Base-by-base conservation (phyloP, 164 flowering plant genomes). In the Liriodendron chinense region DNA sequence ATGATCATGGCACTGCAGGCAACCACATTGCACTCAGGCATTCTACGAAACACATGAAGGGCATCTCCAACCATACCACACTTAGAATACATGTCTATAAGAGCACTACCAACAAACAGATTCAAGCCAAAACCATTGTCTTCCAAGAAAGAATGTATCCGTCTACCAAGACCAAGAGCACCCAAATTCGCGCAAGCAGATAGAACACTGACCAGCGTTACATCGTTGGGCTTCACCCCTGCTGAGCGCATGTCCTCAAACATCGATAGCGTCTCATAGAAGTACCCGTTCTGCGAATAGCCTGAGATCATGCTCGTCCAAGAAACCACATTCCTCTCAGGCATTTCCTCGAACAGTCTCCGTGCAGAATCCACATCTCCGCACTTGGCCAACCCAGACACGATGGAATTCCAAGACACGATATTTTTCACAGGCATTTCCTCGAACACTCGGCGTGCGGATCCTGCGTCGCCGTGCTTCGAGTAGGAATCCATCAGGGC, bases 161-260 rank as follows among this genome's bases (percentile, higher is more conserved):
- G 69, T 69, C 34, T 74, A 34, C 83, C 83, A 16, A 75, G 28
- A 18, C 61, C 78, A 72, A 78, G 80, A 18, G 80, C 78, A 34
- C 83, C 83, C 69, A 81, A 64, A 78, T 75, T 72, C 21, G 78
- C 83, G 64, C 83, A 81, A 21, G 80, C 78, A 13, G 83, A 77
- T 12, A 81, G 48, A 74, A 81, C 83, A 75, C 83, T 78, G 13
- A 72, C 76, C 61, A 81, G 10, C 13, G 80, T 81, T 64, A 78
- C 68, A 68, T 81, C 83, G 72, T 81, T 81, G 1, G 83, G 80
- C 67, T 56, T 81, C 57, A 75, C 63, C 63, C 76, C 76, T 4
- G 70, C 71, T 43, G 10, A 48, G 7, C 71, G 57, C 83, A 81
- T 81, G 14, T 72, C 23, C 28, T 78, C 78, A 53, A 75, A 81